Evolutionary conservation across 768 basidiomycete species (phyloP).

Genomic region (Cyclocybe cylindracea): DNA sequence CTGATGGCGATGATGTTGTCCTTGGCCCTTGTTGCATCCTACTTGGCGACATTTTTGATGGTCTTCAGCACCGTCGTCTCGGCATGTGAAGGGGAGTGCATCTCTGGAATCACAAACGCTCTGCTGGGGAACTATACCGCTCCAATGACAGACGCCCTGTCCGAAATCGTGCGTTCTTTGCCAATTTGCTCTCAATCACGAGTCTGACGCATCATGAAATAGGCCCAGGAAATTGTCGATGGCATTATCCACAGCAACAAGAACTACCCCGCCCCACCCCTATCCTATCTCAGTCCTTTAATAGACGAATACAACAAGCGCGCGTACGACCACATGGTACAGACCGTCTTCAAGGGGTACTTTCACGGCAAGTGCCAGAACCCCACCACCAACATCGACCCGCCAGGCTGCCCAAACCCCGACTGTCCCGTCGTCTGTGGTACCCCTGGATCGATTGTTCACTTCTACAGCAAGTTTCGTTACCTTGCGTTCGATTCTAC

Average conservation of each 20-base stretch:
- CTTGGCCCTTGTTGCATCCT: slow-evolving; percentile 14
- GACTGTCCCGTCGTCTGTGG: slow-evolving; percentile 80
- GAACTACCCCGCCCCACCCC: slow-evolving; percentile 1
- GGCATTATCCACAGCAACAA: slow-evolving; percentile 13
- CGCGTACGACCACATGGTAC: slow-evolving; percentile 45
- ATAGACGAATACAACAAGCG: slow-evolving; percentile 43
- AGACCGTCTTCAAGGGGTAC: slow-evolving; percentile 64
- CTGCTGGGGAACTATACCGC: slow-evolving; percentile 51
- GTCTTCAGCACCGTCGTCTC: slow-evolving; percentile 33
- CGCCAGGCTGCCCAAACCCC: slow-evolving; percentile 75
- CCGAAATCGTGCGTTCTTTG: slow-evolving; percentile 40
- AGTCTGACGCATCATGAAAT: not conserved
- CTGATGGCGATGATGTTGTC: slow-evolving; percentile 4
- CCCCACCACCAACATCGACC: slow-evolving; percentile 48
- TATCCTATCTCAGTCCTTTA: slow-evolving; percentile 47
- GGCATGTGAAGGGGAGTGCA: slow-evolving; percentile 76
- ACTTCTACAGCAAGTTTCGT: slow-evolving; percentile 56
- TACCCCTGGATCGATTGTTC: slow-evolving; percentile 78
- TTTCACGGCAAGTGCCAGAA: slow-evolving; percentile 79
- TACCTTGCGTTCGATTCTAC: slow-evolving; percentile 51
- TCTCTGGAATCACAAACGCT: slow-evolving; percentile 56
- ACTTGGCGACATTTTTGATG: slow-evolving; percentile 23
- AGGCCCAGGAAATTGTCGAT: slow-evolving; percentile 22
- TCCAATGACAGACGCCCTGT: slow-evolving; percentile 39
- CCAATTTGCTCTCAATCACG: not conserved